These are phyloP conservation scores for Agrocybe chaxingu DNA, from an alignment of 768 basidiomycete genomes.

Conservation along the genomic window DNA sequence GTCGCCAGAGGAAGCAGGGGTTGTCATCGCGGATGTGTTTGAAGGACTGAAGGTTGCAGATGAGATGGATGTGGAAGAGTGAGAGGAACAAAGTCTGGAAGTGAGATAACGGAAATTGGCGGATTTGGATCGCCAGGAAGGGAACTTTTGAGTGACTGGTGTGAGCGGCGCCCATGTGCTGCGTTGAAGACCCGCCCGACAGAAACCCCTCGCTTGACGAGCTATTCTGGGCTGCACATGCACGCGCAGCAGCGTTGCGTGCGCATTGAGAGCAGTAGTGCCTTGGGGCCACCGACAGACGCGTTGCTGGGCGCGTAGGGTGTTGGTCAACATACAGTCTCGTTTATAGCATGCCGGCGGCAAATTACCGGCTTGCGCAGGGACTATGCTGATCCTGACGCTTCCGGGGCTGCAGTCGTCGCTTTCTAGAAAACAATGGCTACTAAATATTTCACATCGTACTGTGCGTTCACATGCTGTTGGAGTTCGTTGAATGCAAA, in stretches of 20 bases:
- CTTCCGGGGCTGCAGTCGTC: no score
- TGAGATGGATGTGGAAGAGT: constrained; percentile 14
- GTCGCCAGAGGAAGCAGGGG: constrained; percentile 15
- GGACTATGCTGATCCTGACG: no score
- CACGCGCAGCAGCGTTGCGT: constrained; percentile 8
- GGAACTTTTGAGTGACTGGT: constrained; percentile 17
- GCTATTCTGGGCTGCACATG: constrained; percentile 11
- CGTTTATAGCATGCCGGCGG: background rate
- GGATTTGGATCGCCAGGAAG: constrained; percentile 18
- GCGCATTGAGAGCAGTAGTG: background rate
- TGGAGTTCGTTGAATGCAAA: no score
- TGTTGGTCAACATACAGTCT: constrained; percentile 12
- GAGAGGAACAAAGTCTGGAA: constrained; percentile 11
- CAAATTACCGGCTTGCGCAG: no score
- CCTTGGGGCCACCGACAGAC: background rate
- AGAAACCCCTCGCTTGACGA: constrained; percentile 4
- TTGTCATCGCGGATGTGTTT: constrained; percentile 22
- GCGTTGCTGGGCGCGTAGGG: constrained; percentile 19
- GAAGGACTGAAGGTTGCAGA: constrained; percentile 6
- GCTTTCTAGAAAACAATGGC: no score
- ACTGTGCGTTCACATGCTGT: no score
- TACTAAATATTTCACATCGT: no score
- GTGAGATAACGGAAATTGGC: constrained; percentile 17
- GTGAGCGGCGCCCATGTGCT: constrained; percentile 17
- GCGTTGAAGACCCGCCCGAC: constrained; percentile 6